Evolutionary conservation across 352 stramenopile genomes (phyloP).

Genomic region (Pythium sp.): DNA sequence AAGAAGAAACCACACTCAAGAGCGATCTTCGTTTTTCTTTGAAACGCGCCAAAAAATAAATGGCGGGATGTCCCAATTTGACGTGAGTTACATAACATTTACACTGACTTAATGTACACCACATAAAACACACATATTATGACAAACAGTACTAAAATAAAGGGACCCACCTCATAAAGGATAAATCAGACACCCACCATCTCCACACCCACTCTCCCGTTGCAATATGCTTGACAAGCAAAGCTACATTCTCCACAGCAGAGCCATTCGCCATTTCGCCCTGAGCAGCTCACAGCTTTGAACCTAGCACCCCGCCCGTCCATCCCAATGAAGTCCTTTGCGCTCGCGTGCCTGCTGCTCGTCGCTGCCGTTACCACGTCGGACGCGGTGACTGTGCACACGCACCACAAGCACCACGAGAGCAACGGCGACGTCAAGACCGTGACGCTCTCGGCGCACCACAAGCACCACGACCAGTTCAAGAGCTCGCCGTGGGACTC

Average conservation of each 20-base stretch:
- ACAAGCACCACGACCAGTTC: conserved; percentile 20
- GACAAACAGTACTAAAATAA: too few relatives aligned
- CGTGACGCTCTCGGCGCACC: not conserved
- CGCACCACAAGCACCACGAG: conserved; percentile 4
- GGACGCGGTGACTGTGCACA: not conserved
- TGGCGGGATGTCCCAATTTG: not conserved
- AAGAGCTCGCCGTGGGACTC: conserved; percentile 73
- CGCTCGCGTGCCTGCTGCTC: not conserved
- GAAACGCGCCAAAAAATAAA: not conserved
- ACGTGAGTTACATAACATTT: not conserved
- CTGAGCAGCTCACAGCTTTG: not conserved
- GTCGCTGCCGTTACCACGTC: not conserved
- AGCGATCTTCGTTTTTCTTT: not conserved
- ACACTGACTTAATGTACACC: not conserved
- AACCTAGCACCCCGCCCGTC: not conserved
- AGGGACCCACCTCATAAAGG: too few relatives aligned
- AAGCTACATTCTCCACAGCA: not conserved
- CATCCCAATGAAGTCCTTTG: not conserved
- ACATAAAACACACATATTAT: too few relatives aligned
- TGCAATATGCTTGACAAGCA: not conserved
- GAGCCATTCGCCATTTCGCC: conserved; percentile 1
- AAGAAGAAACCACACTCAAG: not conserved
- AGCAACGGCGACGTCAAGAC: not conserved
- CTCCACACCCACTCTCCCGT: not conserved
- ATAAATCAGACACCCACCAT: conserved; percentile 4